phyloP scores from a whole-genome alignment of 2,329 filamentous ascomycete species.

The Echinosphaeria canescens region DNA sequence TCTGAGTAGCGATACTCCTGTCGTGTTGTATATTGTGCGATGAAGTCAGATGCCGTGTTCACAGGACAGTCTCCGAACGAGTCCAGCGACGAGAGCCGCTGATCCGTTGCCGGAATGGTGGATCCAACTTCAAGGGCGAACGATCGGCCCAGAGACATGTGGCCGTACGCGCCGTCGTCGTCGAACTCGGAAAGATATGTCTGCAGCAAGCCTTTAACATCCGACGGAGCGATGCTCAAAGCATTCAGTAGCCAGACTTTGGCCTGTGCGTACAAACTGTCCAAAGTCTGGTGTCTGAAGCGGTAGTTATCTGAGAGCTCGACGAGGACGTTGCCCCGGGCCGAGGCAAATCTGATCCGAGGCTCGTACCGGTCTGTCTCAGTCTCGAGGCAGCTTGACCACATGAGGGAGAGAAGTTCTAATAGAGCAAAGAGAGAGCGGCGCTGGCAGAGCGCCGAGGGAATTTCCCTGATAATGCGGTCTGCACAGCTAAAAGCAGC shows the following conservation, averaged over 20 bases:
- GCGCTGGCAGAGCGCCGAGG: constrained; percentile 77
- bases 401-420: constrained; percentile 85
- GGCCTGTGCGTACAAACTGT: constrained; percentile 55
- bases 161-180: constrained; percentile 76
- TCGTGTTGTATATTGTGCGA: constrained; percentile 90
- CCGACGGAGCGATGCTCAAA: constrained; percentile 69
- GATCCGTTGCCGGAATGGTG: constrained; percentile 66
- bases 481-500: constrained; percentile 70
- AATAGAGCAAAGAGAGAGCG: constrained; percentile 81
- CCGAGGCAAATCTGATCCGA: constrained; percentile 58
- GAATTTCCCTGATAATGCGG: constrained; percentile 63
- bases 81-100: constrained; percentile 66
- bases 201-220: constrained; percentile 87
- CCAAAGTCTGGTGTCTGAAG: constrained; percentile 60
- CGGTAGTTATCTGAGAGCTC: constrained; percentile 88
- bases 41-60: constrained; percentile 87
- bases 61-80: constrained; percentile 50
- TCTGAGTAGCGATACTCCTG: constrained; percentile 90
- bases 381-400: constrained; percentile 80
- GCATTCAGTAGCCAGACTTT: constrained; percentile 62
- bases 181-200: constrained; percentile 93
- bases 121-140: constrained; percentile 90
- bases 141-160: constrained; percentile 79
- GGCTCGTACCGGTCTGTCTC: constrained; percentile 91
- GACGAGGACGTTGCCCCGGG: constrained; percentile 56